These are phyloP conservation scores for Pleurotus salmoneostramineus DNA, from an alignment of 768 basidiomycete species.

Conservation along the genomic window DNA sequence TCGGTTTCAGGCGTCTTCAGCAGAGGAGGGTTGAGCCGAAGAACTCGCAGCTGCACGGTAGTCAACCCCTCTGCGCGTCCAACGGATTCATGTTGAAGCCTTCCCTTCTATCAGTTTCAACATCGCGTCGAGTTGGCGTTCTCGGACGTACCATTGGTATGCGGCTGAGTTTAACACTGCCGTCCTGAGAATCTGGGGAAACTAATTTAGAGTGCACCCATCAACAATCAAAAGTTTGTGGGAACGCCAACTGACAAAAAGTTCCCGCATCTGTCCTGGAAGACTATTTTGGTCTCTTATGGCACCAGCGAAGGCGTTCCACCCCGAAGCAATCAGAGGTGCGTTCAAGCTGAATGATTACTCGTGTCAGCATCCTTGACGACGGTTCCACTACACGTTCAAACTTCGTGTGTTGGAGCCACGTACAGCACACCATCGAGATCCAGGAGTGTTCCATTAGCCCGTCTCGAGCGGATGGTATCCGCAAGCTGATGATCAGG, in stretches of 20 bases:
- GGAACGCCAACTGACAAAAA: constrained; percentile 21
- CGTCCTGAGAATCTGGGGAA: constrained; percentile 21
- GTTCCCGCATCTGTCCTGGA: constrained; percentile 29
- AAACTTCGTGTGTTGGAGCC: no score
- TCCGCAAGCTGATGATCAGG: constrained; percentile 28
- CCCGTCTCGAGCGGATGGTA: constrained; percentile 27
- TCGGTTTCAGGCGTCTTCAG: constrained; percentile 8
- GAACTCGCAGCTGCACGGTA: constrained; percentile 20
- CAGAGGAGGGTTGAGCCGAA: constrained; percentile 19
- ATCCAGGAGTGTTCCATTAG: constrained; percentile 29
- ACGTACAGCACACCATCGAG: constrained; percentile 35
- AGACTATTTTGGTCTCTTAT: constrained; percentile 25
- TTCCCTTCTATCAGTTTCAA: not conserved
- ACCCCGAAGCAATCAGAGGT: constrained; percentile 23
- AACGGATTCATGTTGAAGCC: constrained; percentile 28
- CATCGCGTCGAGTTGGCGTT: not conserved
- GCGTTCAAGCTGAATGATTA: constrained; percentile 20
- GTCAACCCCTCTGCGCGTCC: constrained; percentile 26
- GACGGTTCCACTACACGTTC: no score
- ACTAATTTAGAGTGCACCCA: no score
- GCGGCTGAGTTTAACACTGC: constrained; percentile 23
- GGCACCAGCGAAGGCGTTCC: constrained; percentile 28
- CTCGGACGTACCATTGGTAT: constrained; percentile 22
- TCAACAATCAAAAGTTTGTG: not conserved
- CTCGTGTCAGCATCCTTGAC: not conserved